These are phyloP conservation scores for Talaromyces sp. DNA, from an alignment of 2,329 filamentous ascomycete species.

Conservation along the genomic window DNA sequence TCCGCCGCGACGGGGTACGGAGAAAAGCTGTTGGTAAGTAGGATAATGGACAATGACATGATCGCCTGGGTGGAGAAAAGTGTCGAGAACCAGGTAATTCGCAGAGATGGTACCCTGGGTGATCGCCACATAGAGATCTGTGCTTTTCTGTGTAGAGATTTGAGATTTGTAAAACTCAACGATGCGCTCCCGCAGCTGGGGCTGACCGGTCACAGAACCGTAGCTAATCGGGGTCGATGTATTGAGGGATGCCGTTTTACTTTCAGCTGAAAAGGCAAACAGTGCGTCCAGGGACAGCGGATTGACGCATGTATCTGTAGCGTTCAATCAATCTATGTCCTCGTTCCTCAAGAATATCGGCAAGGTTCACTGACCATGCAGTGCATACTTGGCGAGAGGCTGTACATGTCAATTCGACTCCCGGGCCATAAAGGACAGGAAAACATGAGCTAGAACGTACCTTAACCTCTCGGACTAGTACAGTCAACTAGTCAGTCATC, in stretches of 20 bases:
- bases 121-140: not conserved
- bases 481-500: not conserved
- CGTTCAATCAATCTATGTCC: not conserved
- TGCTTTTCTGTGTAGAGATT: not conserved
- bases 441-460: not conserved
- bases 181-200: not conserved
- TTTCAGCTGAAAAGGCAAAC: not conserved
- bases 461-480: not conserved
- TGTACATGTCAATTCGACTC: not conserved
- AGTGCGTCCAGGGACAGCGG: not conserved
- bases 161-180: not conserved
- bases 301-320: not conserved
- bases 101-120: slow-evolving; percentile 67
- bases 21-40: slow-evolving; percentile 79
- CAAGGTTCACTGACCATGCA: not conserved
- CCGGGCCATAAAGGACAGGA: not conserved
- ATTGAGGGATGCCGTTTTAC: not conserved
- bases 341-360: not conserved
- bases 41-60: slow-evolving; percentile 84
- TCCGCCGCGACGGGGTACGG: slow-evolving; percentile 51
- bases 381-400: not conserved
- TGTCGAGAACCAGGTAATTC: slow-evolving; percentile 72
- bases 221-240: slow-evolving; percentile 1
- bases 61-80: slow-evolving; percentile 66
- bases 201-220: not conserved